Conservation (phyloP, 805 yeast species). For the Ogataea pini region DNA sequence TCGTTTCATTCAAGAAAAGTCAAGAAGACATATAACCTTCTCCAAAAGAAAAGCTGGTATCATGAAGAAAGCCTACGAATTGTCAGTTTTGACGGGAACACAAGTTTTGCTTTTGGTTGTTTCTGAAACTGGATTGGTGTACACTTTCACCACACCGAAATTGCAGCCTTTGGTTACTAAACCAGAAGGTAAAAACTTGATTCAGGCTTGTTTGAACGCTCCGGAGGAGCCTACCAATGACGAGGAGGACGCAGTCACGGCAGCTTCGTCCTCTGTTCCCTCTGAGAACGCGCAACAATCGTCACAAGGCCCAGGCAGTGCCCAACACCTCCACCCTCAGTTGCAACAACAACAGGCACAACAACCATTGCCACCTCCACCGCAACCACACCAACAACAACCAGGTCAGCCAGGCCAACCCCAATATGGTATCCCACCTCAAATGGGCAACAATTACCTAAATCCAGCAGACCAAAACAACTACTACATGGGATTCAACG, state of each 20-base stretch:
- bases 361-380: slow-evolving; percentile 32
- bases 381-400: slow-evolving; percentile 25
- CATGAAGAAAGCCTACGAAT: slow-evolving; percentile 99
- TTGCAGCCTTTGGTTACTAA: slow-evolving; percentile 96
- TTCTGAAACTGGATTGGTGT: slow-evolving; percentile 97
- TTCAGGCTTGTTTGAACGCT: slow-evolving; percentile 95
- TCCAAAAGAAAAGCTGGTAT: slow-evolving; percentile 98
- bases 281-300: slow-evolving; percentile 22
- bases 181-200: slow-evolving; percentile 94
- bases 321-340: slow-evolving; percentile 36
- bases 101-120: slow-evolving; percentile 94
- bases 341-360: slow-evolving; percentile 37
- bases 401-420: slow-evolving; percentile 28
- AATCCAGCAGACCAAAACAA: slow-evolving; percentile 30
- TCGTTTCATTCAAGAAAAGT: slow-evolving; percentile 95
- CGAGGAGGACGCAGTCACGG: slow-evolving; percentile 48
- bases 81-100: slow-evolving; percentile 95
- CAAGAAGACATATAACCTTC: slow-evolving; percentile 96
- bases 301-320: slow-evolving; percentile 24
- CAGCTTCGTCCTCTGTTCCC: slow-evolving; percentile 16
- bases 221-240: slow-evolving; percentile 77
- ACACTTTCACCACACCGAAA: slow-evolving; percentile 98
- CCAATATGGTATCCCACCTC: slow-evolving; percentile 29
- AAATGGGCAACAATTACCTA: slow-evolving; percentile 29
- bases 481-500: slow-evolving; percentile 33